A percentile compares a stretch with the other conserved stretches of the same genome.
phyloP scores from a whole-genome alignment of 345 rosid species.

The Mangifera indica region DNA sequence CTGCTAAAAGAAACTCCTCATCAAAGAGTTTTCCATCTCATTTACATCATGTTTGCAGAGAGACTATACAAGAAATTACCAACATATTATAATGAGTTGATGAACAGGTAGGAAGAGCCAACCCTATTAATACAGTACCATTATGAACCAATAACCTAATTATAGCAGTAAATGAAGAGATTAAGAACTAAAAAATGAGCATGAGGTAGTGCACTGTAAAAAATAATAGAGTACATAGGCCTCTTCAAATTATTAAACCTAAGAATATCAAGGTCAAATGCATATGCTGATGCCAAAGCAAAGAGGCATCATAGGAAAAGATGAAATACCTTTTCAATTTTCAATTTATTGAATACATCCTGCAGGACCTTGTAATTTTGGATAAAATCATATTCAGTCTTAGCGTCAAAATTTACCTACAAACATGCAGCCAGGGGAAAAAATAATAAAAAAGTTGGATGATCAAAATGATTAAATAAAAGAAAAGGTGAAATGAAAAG shows the following conservation, averaged over 20 bases:
- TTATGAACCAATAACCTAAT: too few relatives aligned
- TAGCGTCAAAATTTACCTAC: constrained; percentile 93
- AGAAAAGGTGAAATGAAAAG: constrained; percentile 3
- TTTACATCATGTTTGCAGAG: too few relatives aligned
- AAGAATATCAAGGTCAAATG: background rate
- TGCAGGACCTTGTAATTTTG: constrained; percentile 97
- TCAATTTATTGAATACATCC: constrained; percentile 89
- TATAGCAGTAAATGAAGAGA: too few relatives aligned
- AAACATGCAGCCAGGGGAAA: constrained; percentile 5
- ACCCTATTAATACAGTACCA: too few relatives aligned
- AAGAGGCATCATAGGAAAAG: background rate
- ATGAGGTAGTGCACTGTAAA: background rate
- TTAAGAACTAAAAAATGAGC: background rate
- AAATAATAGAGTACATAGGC: background rate
- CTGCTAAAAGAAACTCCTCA: too few relatives aligned
- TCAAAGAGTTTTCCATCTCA: too few relatives aligned
- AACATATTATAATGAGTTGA: too few relatives aligned
- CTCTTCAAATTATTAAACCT: background rate
- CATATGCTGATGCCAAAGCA: background rate
- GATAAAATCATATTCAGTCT: constrained; percentile 93
- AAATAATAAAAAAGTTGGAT: background rate
- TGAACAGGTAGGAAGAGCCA: too few relatives aligned
- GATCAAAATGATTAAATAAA: constrained; percentile 1
- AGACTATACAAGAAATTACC: too few relatives aligned
- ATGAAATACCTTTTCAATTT: constrained; percentile 70